Percentiles rank a stretch among this genome's conserved stretches.
These are phyloP conservation scores for Neurospora sp. DNA, from an alignment of 495 filamentous ascomycete species.

Conservation along the genomic window DNA sequence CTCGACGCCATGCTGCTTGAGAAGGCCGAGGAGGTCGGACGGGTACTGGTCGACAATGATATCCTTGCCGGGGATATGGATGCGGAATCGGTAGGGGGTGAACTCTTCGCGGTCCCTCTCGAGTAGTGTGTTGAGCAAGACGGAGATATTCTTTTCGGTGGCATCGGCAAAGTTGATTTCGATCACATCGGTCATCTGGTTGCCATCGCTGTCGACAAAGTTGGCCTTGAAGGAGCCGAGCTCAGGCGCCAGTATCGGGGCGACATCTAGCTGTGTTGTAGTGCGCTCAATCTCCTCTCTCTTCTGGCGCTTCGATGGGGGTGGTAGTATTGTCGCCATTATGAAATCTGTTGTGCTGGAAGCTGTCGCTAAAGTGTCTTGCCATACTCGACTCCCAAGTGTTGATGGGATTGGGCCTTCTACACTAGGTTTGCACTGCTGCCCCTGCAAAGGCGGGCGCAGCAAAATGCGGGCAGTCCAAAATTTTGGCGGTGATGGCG, in stretches of 20 bases:
- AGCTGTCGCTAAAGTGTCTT: background rate
- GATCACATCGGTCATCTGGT: conserved; percentile 53
- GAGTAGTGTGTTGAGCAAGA: conserved; percentile 81
- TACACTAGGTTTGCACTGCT: background rate
- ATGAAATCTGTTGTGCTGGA: conserved; percentile 1
- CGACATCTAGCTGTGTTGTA: conserved; percentile 65
- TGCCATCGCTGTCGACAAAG: conserved; percentile 74
- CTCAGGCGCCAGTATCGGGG: conserved; percentile 54
- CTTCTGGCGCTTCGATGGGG: conserved; percentile 84
- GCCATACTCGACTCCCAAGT: background rate
- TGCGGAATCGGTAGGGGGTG: conserved; percentile 81
- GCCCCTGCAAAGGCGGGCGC: background rate
- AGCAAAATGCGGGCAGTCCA: background rate
- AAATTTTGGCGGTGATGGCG: conserved; percentile 23
- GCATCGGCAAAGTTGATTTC: conserved; percentile 79
- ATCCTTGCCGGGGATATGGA: conserved; percentile 48
- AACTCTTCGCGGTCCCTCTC: conserved; percentile 72
- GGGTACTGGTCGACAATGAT: conserved; percentile 69
- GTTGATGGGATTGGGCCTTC: background rate
- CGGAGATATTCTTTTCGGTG: conserved; percentile 78
- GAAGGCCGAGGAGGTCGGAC: conserved; percentile 33
- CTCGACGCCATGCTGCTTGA: conserved; percentile 38
- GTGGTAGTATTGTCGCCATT: conserved; percentile 86
- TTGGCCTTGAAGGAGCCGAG: conserved; percentile 74
- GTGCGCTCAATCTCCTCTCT: conserved; percentile 63